Conservation (phyloP, 768 basidiomycete species). For the Fomitopsis serialis region DNA sequence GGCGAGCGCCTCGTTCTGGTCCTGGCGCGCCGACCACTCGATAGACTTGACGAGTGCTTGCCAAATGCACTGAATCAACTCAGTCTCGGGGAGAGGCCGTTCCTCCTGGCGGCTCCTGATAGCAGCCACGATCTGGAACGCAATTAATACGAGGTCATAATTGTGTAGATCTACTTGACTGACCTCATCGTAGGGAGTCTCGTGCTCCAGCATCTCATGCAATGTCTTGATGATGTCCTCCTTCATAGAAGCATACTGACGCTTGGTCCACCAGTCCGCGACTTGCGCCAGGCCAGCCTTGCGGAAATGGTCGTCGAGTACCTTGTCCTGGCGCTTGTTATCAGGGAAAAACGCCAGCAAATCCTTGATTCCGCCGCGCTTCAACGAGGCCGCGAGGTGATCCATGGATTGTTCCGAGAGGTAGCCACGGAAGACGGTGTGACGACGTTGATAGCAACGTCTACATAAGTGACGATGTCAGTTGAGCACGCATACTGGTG, state of each 20-base stretch:
- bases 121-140: slow-evolving; percentile 61
- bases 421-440: slow-evolving; percentile 80
- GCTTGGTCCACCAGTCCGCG: slow-evolving; percentile 93
- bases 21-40: slow-evolving; percentile 85
- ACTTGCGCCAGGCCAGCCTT: slow-evolving; percentile 71
- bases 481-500: neutral
- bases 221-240: slow-evolving; percentile 68
- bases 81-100: slow-evolving; percentile 77
- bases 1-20: slow-evolving; percentile 89
- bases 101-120: slow-evolving; percentile 73
- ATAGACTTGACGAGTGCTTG: slow-evolving; percentile 82
- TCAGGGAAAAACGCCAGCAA: slow-evolving; percentile 83
- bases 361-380: slow-evolving; percentile 81
- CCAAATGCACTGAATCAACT: slow-evolving; percentile 89
- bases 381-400: slow-evolving; percentile 76
- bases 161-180: slow-evolving; percentile 16
- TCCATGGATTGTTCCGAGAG: slow-evolving; percentile 84
- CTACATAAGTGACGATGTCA: slow-evolving; percentile 30
- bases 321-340: slow-evolving; percentile 69
- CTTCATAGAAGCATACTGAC: slow-evolving; percentile 77
- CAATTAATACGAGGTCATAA: neutral
- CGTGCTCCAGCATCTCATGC: slow-evolving; percentile 63
- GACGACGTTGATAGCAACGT: slow-evolving; percentile 71
- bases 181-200: slow-evolving; percentile 67
- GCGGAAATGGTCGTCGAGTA: slow-evolving; percentile 85